Evolutionary conservation across 176 grass and related monocot genomes (phyloP), one percentile per base, ranked within the genome.

Genomic region (Stipa capillata): DNA sequence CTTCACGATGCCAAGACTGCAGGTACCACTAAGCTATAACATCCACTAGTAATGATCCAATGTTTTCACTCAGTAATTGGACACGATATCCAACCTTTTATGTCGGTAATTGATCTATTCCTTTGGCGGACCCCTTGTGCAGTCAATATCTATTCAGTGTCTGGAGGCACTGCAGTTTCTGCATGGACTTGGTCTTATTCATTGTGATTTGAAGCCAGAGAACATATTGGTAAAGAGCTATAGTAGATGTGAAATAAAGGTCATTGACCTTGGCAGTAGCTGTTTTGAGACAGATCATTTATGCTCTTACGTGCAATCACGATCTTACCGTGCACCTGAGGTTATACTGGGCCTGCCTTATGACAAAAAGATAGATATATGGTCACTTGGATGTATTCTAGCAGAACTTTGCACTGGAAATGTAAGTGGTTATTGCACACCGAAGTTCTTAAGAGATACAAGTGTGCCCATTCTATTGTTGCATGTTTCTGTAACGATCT

Each of bases 171-270:
- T 99, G n/a, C 90, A 95, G 77, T 99, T 99, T 90, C 41, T 99
- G 70, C 96, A 99, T 80, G 72, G 85, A 69, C 92, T 99, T 57
- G 92, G 96, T 83, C 90, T 99, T 81, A 99, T 99, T 78, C 96
- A 99, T 85, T 95, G 92, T 85, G 96, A 99, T 88, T 71, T 99
- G 45, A 99, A 99, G 90, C 96, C 96, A 41, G 96, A 99, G 76
- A 99, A 99, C 72, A 95, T 99, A 89, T 87, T 99, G 85, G 90
- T 99, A 57, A 99, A 99, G 77, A 95, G 92, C 86, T 99, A 99
- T 52, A 99, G 96, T 56, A 94, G 96, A 69, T 99, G 96, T 81
- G 96, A 99, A 87, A 79, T 99, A 55, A 99, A 99, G 73, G 96
- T 99, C 57, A 99, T 99, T 69, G 96, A 99, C 86, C 92, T 99